phyloP scores from a whole-genome alignment of 2,329 filamentous ascomycete genomes.

The Diaporthe ilicicola region DNA sequence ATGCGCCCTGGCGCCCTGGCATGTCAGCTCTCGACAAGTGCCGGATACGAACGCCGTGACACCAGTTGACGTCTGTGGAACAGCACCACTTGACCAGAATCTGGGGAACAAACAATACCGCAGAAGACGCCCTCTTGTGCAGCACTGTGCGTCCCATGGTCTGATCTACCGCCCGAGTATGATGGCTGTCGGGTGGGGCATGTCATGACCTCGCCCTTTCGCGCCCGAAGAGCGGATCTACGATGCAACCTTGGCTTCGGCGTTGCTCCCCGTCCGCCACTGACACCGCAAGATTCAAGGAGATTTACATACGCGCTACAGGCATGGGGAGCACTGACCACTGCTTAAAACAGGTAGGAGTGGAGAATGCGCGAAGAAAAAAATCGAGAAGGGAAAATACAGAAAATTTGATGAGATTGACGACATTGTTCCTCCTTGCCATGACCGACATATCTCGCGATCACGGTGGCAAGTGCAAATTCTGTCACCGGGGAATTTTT shows the following conservation, averaged over 20 bases:
- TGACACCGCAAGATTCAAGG: constrained; percentile 3
- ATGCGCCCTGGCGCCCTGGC: constrained; percentile 4
- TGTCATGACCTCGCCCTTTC: constrained; percentile 26
- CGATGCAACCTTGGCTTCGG: constrained; percentile 25
- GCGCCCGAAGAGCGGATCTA: constrained; percentile 23
- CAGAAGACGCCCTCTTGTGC: not conserved
- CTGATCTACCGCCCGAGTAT: constrained; percentile 25
- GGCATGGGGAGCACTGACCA: constrained; percentile 27
- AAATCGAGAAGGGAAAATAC: not conserved
- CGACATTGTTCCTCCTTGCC: not conserved
- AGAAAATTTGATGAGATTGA: not conserved
- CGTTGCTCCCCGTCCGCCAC: constrained; percentile 9
- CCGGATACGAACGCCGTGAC: constrained; percentile 1
- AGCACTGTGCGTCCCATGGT: constrained; percentile 7
- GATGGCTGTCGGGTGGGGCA: constrained; percentile 18
- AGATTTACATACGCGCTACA: not conserved
- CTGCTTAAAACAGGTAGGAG: constrained; percentile 24
- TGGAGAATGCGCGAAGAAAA: constrained; percentile 17
- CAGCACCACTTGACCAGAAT: constrained; percentile 6
- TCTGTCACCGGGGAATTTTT: not conserved
- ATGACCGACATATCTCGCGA: not conserved
- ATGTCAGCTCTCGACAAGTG: constrained; percentile 10
- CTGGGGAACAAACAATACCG: constrained; percentile 2
- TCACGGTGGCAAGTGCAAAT: constrained; percentile 4
- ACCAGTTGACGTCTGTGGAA: constrained; percentile 27